Evolutionary conservation across 169 alveolate species (phyloP).

Genomic region (Cryptosporidium sp.): DNA sequence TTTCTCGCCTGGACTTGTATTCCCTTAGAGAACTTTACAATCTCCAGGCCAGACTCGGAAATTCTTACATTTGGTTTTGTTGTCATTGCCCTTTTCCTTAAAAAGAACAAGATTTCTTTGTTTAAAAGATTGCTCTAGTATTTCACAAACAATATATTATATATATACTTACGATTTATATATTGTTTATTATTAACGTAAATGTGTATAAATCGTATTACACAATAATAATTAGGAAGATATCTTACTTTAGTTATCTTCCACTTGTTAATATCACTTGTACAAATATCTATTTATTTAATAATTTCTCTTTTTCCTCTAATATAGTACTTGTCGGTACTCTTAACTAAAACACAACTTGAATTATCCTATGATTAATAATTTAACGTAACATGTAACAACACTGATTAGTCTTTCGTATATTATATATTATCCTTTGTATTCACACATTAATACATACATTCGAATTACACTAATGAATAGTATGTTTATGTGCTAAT

Average conservation of each 20-base stretch:
- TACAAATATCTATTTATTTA: background rate
- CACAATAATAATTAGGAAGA: background rate
- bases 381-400: conserved; percentile 62
- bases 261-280: background rate
- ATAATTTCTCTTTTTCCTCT: background rate
- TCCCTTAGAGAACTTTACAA: conserved; percentile 72
- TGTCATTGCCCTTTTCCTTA: background rate
- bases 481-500: too few relatives aligned
- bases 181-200: background rate
- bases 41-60: conserved; percentile 36
- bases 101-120: background rate
- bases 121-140: too few relatives aligned
- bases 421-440: background rate
- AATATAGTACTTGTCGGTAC: background rate
- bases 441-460: conserved; percentile 8
- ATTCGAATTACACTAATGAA: too few relatives aligned
- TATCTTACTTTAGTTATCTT: too few relatives aligned
- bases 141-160: background rate
- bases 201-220: background rate
- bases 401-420: conserved; percentile 50
- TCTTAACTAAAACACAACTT: background rate
- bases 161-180: background rate
- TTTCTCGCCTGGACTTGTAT: conserved; percentile 73
- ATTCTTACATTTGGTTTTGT: conserved; percentile 15
- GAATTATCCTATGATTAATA: background rate